Evolutionary conservation across 2,329 filamentous ascomycete genomes (phyloP).

Genomic region (Ophiobolus disseminans): DNA sequence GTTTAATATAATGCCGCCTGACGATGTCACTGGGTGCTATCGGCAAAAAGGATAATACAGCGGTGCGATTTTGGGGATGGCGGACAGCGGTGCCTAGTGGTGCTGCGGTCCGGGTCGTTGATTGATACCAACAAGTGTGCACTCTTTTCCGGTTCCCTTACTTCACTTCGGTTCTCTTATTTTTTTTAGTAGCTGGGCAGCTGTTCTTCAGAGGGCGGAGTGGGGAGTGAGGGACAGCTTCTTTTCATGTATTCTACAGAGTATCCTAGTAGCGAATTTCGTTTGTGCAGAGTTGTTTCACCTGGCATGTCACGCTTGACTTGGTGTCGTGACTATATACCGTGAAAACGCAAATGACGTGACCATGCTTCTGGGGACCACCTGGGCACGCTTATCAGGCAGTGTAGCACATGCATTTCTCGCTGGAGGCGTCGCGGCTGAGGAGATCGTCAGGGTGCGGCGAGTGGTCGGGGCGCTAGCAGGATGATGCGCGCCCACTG

Average conservation of each 20-base stretch:
- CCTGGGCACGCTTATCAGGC: too few relatives aligned
- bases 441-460: constrained; percentile 39
- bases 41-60: constrained; percentile 47
- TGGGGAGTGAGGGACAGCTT: constrained; percentile 39
- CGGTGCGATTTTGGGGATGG: constrained; percentile 38
- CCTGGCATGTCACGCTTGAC: constrained; percentile 4
- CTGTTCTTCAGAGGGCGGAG: constrained; percentile 40
- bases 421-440: too few relatives aligned
- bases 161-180: constrained; percentile 44
- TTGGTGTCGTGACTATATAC: background rate
- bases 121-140: constrained; percentile 55
- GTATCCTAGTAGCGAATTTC: constrained; percentile 51
- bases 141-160: constrained; percentile 46
- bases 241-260: constrained; percentile 52
- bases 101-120: constrained; percentile 51
- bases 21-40: constrained; percentile 52
- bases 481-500: constrained; percentile 30
- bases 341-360: constrained; percentile 15
- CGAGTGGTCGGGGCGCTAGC: constrained; percentile 20
- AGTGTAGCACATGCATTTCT: too few relatives aligned
- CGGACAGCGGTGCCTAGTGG: constrained; percentile 43
- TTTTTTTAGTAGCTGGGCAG: constrained; percentile 47
- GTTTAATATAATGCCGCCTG: constrained; percentile 50
- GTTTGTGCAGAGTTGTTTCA: constrained; percentile 34
- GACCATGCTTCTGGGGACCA: constrained; percentile 7